Percentiles rank a stretch among this genome's conserved stretches.
These are phyloP conservation scores for Cladosporium sp. DNA, from an alignment of 2,329 filamentous ascomycete species.

Conservation along the genomic window DNA sequence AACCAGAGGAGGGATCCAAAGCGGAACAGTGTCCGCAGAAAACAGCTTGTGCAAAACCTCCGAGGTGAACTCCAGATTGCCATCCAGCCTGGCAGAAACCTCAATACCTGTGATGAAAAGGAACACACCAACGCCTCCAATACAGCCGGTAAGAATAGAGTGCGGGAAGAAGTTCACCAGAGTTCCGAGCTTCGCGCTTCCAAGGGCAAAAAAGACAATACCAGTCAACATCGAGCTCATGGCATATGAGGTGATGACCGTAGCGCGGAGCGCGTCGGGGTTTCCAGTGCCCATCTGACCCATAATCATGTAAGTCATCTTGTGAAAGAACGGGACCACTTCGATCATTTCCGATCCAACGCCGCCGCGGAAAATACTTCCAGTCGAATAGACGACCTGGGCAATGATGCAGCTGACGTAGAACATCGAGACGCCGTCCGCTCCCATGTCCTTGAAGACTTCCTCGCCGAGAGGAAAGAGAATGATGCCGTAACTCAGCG, in stretches of 20 bases:
- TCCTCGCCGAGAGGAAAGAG: constrained; percentile 85
- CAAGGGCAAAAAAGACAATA: constrained; percentile 84
- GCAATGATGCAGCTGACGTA: constrained; percentile 96
- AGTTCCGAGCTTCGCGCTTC: constrained; percentile 78
- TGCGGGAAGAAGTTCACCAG: constrained; percentile 95
- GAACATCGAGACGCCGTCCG: constrained; percentile 96
- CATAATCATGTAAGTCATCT: constrained; percentile 90
- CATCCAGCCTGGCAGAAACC: constrained; percentile 82
- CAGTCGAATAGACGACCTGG: constrained; percentile 81
- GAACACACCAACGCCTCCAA: constrained; percentile 95
- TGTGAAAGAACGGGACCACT: constrained; percentile 97
- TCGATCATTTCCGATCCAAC: constrained; percentile 98
- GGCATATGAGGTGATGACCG: constrained; percentile 86
- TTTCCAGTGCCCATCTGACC: constrained; percentile 70
- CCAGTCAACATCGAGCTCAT: constrained; percentile 88
- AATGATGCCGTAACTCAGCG: constrained; percentile 85
- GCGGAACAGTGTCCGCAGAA: constrained; percentile 63
- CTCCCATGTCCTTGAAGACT: constrained; percentile 77
- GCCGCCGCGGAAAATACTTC: constrained; percentile 83
- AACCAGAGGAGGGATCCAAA: constrained; percentile 76
- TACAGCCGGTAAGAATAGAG: constrained; percentile 93
- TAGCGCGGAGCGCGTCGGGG: constrained; percentile 81
- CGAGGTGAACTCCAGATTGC: constrained; percentile 74
- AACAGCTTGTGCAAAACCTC: constrained; percentile 71
- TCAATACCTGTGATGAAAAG: constrained; percentile 86